Evolutionary conservation across 495 filamentous ascomycete species (phyloP), one percentile per base, ranked within the genome.

Genomic region (Thozetella sp.): DNA sequence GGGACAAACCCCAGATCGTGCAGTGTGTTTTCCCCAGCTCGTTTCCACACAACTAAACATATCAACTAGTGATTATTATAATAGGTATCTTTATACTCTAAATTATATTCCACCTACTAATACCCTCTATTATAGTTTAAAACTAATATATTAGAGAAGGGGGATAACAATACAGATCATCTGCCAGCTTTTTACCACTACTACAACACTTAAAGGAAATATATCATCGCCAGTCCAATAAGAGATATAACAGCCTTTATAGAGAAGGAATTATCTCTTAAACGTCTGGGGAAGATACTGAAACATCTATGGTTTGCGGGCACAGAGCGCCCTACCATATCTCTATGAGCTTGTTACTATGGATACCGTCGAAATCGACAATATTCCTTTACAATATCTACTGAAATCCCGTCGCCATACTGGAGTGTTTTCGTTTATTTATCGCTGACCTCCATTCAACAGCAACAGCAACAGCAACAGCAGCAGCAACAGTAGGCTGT

Each of bases 221-320:
- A 25, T 12, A 24, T 53, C 25, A 51, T 58, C 23, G 54, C 45
- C 22, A 53, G 58, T 43, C 60, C 60, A 51, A 51, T 51, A 22
- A 55, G 54, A 6, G 55, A 62, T 27, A 54, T 48, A 25, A 19
- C 55, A 19, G 51, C 55, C 27, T 63, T 63, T 52, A 30, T 63
- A 27, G 11, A 13, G 56, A 59, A 25, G 2, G 51, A 63, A 24
- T 53, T 63, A 37, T 63, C 61, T 22, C 57, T 63, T 57, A 54
- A 51, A 13, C 45, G 22, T 15, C 57, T 63, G 34, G 48, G 24
- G 13, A 25, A 27, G n/a, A 25, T 63, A 50, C 48, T 53, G 37
- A 57, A 54, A 51, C 61, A 63, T 34, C 57, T 63, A 22, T 63
- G 61, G 61, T 53, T 63, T 51, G 61, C 61, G 12, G 61, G 61